Evolutionary conservation across 179 eudicot species (phyloP).

Genomic region (Carnegiea gigantea): DNA sequence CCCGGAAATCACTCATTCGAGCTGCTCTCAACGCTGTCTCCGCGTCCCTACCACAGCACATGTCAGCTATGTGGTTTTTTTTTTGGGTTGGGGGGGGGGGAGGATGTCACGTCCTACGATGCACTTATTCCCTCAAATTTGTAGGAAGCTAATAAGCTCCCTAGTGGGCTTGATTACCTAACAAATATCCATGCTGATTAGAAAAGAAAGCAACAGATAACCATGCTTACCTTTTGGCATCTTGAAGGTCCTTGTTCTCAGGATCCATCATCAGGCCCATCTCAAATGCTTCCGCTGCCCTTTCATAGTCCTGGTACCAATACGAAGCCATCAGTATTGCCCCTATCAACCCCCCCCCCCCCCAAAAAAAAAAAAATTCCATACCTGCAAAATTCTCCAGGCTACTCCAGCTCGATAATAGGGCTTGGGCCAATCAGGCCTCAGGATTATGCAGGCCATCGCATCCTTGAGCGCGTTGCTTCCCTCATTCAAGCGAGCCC

Average conservation of each 20-base stretch:
- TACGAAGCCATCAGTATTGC: background rate
- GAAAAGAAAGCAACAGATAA: background rate
- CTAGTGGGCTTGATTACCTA: too few relatives aligned
- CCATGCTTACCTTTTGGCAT: slow-evolving; percentile 20
- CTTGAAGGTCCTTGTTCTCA: slow-evolving; percentile 32
- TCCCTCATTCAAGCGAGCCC: slow-evolving; percentile 40
- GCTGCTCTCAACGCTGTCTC: background rate
- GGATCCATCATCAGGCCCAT: slow-evolving; percentile 31
- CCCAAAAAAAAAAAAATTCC: background rate
- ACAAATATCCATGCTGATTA: too few relatives aligned
- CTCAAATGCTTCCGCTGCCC: slow-evolving; percentile 29
- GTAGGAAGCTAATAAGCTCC: too few relatives aligned
- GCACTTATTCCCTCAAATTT: too few relatives aligned
- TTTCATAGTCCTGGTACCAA: slow-evolving; percentile 11
- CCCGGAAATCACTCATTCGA: background rate
- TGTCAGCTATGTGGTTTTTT: background rate
- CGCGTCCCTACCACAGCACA: slow-evolving; percentile 7
- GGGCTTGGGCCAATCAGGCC: slow-evolving; percentile 41
- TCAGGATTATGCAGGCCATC: slow-evolving; percentile 27
- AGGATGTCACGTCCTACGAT: background rate
- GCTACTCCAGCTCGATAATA: slow-evolving; percentile 48
- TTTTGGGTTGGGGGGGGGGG: background rate
- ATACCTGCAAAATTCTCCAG: slow-evolving; percentile 20
- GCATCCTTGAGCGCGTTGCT: slow-evolving; percentile 38
- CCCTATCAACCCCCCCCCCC: background rate